These are phyloP conservation scores for Rubus parviflorus DNA, from an alignment of 306 rosid genomes.

Conservation along the genomic window DNA sequence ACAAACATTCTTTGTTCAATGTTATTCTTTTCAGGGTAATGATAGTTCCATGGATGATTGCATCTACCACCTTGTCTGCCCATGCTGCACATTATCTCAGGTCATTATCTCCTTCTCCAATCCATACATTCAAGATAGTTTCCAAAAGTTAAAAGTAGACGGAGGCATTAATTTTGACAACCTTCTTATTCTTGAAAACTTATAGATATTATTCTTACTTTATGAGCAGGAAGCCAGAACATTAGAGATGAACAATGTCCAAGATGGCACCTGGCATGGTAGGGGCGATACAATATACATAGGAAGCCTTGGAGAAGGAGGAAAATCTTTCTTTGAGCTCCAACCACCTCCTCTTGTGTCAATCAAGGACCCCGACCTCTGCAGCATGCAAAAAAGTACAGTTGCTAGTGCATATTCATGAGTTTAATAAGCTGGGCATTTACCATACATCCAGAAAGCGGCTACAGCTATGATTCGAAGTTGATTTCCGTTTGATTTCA, in stretches of 20 bases:
- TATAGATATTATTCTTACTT: constrained; percentile 11
- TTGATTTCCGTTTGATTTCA: constrained; percentile 15
- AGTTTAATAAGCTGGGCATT: constrained; percentile 26
- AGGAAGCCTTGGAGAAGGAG: constrained; percentile 64
- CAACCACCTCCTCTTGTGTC: constrained; percentile 57
- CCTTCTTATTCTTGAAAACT: constrained; percentile 10
- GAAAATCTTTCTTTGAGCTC: constrained; percentile 51
- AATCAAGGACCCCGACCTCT: constrained; percentile 39
- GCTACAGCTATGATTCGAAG: constrained; percentile 10
- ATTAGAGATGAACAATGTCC: constrained; percentile 90
- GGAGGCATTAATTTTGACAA: neutral
- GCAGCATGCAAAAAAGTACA: constrained; percentile 26
- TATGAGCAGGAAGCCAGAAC: constrained; percentile 87
- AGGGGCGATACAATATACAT: constrained; percentile 80
- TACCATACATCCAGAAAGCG: constrained; percentile 23
- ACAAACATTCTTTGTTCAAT: neutral
- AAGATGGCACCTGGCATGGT: constrained; percentile 97
- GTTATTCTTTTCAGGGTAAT: constrained; percentile 41
- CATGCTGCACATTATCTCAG: constrained; percentile 61
- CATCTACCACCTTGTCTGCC: constrained; percentile 56
- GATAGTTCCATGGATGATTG: constrained; percentile 56
- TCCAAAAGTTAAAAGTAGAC: neutral
- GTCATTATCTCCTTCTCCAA: constrained; percentile 19
- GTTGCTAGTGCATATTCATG: constrained; percentile 28
- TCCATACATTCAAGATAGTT: constrained; percentile 1